These are phyloP conservation scores for Periglandula ipomoeae DNA, from an alignment of 2,329 filamentous ascomycete species.

Conservation along the genomic window DNA sequence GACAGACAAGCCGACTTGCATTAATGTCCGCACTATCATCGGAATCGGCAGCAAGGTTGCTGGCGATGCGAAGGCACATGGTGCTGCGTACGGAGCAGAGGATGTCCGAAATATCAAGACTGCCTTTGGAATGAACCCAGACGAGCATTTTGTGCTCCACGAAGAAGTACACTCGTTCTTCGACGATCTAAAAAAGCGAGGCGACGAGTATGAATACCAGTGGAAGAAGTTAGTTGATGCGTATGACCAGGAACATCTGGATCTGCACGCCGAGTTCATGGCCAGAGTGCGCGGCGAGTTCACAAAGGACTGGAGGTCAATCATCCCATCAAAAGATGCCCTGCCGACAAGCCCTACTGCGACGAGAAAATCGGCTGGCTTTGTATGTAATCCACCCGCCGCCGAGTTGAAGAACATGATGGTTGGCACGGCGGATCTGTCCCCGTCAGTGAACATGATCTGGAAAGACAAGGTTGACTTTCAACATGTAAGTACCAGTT, in stretches of 20 bases:
- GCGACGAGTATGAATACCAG: conserved; percentile 24
- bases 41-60: conserved; percentile 38
- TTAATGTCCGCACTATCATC: conserved; percentile 50
- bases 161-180: conserved; percentile 45
- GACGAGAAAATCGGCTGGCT: conserved; percentile 38
- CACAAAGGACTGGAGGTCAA: conserved; percentile 36
- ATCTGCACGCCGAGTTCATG: conserved; percentile 41
- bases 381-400: conserved; percentile 42
- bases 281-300: conserved; percentile 38
- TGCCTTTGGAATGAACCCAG: conserved; percentile 23
- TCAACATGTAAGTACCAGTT: conserved; percentile 28
- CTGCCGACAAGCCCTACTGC: conserved; percentile 39
- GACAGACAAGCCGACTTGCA: conserved; percentile 44
- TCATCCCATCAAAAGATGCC: conserved; percentile 34
- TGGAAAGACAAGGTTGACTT: conserved; percentile 43
- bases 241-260: conserved; percentile 36
- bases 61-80: conserved; percentile 46
- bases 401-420: conserved; percentile 37
- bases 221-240: conserved; percentile 22
- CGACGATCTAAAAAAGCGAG: conserved; percentile 30
- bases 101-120: conserved; percentile 36
- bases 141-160: conserved; percentile 26
- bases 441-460: conserved; percentile 45
- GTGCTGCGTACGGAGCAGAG: conserved; percentile 45
- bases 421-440: conserved; percentile 45